Evolutionary conservation across 163 green algal species (phyloP).

Genomic region (Scenedesmus sp.): DNA sequence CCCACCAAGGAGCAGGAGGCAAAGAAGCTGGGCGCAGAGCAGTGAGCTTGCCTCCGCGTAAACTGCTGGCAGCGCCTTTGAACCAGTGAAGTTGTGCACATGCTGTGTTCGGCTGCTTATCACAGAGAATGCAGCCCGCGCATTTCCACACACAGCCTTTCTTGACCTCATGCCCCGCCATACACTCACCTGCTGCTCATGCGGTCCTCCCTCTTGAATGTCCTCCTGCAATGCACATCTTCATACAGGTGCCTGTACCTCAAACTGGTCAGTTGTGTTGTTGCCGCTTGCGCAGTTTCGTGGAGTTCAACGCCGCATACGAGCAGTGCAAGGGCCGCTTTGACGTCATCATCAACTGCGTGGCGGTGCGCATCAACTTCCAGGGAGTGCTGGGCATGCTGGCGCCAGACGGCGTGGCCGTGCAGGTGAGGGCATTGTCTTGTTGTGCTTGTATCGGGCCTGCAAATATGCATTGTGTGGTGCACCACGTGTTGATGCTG

Average conservation of each 20-base stretch:
- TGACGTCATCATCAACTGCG: slow-evolving; percentile 60
- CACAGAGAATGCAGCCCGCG: too few species aligned
- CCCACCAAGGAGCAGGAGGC: slow-evolving; percentile 52
- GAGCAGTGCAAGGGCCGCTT: slow-evolving; percentile 41
- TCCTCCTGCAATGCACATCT: not conserved
- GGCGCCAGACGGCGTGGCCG: slow-evolving; percentile 39
- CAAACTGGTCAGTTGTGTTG: not conserved
- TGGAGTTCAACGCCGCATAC: slow-evolving; percentile 25
- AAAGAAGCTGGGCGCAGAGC: slow-evolving; percentile 34
- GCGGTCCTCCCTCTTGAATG: not conserved
- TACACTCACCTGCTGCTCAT: too few species aligned
- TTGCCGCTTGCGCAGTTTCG: slow-evolving; percentile 24
- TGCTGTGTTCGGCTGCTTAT: too few species aligned
- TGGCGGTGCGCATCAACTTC: slow-evolving; percentile 25
- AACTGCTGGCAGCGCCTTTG: too few species aligned
- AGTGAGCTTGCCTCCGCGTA: not conserved
- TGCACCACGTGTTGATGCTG: too few species aligned
- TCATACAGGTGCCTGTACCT: not conserved
- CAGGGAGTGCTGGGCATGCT: slow-evolving; percentile 44
- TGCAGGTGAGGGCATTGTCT: slow-evolving; percentile 31
- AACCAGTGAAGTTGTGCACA: too few species aligned
- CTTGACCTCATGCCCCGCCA: too few species aligned
- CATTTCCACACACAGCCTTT: too few species aligned
- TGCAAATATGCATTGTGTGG: not conserved
- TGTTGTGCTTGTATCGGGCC: not conserved